Evolutionary conservation across 164 flowering plant genomes (phyloP).

Genomic region (Santalum album): DNA sequence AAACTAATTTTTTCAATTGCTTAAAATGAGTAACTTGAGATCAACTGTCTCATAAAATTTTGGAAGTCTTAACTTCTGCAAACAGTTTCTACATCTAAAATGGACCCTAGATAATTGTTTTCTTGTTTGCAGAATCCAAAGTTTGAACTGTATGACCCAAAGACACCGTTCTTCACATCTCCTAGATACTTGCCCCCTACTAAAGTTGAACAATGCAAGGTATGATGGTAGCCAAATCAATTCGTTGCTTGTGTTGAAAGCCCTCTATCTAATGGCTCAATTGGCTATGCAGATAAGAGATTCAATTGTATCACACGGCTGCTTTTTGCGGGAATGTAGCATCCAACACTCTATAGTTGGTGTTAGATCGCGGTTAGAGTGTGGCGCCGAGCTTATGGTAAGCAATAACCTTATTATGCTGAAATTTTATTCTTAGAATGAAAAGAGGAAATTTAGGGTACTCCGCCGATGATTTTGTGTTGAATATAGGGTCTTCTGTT

Average conservation of each 20-base stretch:
- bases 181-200: constrained; percentile 90
- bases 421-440: background rate
- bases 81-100: too few relatives aligned
- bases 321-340: constrained; percentile 85
- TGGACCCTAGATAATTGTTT: too few relatives aligned
- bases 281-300: constrained; percentile 55
- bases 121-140: constrained; percentile 54
- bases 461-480: too few relatives aligned
- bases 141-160: constrained; percentile 78
- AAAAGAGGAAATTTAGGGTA: too few relatives aligned
- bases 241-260: background rate
- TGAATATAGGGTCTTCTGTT: too few relatives aligned
- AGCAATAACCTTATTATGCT: constrained; percentile 4
- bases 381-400: constrained; percentile 74
- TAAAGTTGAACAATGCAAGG: constrained; percentile 86
- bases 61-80: too few relatives aligned
- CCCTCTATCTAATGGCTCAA: constrained; percentile 12
- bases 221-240: constrained; percentile 20
- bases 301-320: constrained; percentile 90
- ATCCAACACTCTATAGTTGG: constrained; percentile 80
- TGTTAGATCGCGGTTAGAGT: constrained; percentile 78
- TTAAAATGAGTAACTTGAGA: too few relatives aligned
- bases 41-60: too few relatives aligned
- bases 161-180: constrained; percentile 90
- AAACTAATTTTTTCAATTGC: too few relatives aligned